A percentile compares a stretch with the other conserved stretches of the same genome.
phyloP scores from a whole-genome alignment of 805 yeast species.

The Wickerhamomyces ciferrii region DNA sequence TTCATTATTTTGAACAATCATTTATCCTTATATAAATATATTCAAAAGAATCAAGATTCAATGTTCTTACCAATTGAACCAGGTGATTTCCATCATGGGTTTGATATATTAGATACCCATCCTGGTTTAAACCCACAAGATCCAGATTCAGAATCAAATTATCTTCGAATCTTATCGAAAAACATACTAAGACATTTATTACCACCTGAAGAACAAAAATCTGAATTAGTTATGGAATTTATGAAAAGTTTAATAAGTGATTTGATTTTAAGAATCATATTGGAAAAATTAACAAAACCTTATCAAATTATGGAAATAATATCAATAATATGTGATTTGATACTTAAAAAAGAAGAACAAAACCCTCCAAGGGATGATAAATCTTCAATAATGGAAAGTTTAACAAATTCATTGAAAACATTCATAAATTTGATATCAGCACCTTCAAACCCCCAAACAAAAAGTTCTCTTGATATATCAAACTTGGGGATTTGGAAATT shows the following conservation, averaged over 20 bases:
- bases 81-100: constrained; percentile 28
- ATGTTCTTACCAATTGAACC: constrained; percentile 25
- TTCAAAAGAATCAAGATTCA: constrained; percentile 22
- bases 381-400: not conserved
- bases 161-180: constrained; percentile 29
- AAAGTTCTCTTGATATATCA: not conserved
- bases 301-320: constrained; percentile 43
- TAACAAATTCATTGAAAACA: not conserved
- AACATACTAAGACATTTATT: constrained; percentile 29
- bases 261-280: constrained; percentile 32
- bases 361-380: no score
- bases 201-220: constrained; percentile 36
- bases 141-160: constrained; percentile 25
- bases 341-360: constrained; percentile 1
- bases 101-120: constrained; percentile 25
- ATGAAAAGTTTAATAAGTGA: constrained; percentile 36
- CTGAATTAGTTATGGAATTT: constrained; percentile 32
- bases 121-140: constrained; percentile 29
- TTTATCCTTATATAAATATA: constrained; percentile 24
- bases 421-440: not conserved
- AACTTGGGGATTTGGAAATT: constrained; percentile 16
- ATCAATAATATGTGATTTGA: constrained; percentile 11
- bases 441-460: not conserved
- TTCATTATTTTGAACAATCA: constrained; percentile 15
- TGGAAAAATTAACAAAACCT: constrained; percentile 44